phyloP scores from a whole-genome alignment of 2,329 filamentous ascomycete species.

The Chrysoporthe deuterocubensis region DNA sequence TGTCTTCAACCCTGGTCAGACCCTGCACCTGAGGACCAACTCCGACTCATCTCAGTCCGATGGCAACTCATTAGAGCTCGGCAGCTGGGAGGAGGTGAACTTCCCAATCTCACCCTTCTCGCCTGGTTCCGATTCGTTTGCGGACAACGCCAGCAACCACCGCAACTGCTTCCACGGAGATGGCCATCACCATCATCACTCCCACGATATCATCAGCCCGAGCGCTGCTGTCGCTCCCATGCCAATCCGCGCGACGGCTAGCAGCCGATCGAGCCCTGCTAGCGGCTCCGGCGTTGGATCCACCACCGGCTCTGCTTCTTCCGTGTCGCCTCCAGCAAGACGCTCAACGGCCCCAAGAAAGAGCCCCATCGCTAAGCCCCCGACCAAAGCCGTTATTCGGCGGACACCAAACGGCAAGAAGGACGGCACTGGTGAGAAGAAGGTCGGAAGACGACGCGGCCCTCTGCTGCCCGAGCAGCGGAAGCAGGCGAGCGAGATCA shows the following conservation, averaged over 20 bases:
- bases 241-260: slow-evolving; percentile 67
- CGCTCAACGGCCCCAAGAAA: slow-evolving; percentile 73
- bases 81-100: slow-evolving; percentile 80
- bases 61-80: slow-evolving; percentile 67
- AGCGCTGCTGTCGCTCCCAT: slow-evolving; percentile 70
- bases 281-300: slow-evolving; percentile 64
- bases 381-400: slow-evolving; percentile 79
- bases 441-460: slow-evolving; percentile 86
- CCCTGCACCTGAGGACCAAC: slow-evolving; percentile 82
- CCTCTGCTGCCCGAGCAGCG: slow-evolving; percentile 91
- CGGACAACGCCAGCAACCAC: slow-evolving; percentile 62
- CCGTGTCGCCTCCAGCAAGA: slow-evolving; percentile 66
- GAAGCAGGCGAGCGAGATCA: slow-evolving; percentile 95
- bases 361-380: slow-evolving; percentile 77
- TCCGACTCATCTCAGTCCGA: slow-evolving; percentile 85
- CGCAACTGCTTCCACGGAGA: slow-evolving; percentile 67
- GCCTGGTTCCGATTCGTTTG: slow-evolving; percentile 76
- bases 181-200: slow-evolving; percentile 49
- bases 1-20: slow-evolving; percentile 92
- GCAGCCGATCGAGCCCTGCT: slow-evolving; percentile 63
- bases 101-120: slow-evolving; percentile 83
- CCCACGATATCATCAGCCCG: slow-evolving; percentile 66
- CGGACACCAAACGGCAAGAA: slow-evolving; percentile 79
- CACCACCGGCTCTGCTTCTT: slow-evolving; percentile 55
- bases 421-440: slow-evolving; percentile 81